A percentile compares a stretch with the other conserved stretches of the same genome.
phyloP scores from a whole-genome alignment of 495 filamentous ascomycete species.

The Talaromyces wortmannii region DNA sequence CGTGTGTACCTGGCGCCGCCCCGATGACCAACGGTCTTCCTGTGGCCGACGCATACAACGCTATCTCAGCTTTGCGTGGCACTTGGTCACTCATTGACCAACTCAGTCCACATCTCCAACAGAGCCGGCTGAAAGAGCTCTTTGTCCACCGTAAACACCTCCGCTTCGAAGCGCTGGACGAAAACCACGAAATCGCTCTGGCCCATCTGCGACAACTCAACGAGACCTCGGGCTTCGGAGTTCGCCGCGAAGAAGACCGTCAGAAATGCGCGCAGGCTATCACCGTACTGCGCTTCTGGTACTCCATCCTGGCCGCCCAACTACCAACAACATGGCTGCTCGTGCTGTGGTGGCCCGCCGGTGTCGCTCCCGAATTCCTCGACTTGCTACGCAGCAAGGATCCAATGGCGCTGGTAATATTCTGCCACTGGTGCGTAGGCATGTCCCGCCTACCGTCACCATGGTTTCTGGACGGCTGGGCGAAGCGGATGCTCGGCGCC shows the following conservation, averaged over 20 bases:
- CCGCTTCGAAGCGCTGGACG: constrained; percentile 3
- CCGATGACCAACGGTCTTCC: constrained; percentile 2
- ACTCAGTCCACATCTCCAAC: constrained; percentile 1
- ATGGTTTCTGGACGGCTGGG: constrained; percentile 5
- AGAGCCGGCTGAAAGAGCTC: neutral
- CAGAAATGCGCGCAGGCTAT: constrained; percentile 3
- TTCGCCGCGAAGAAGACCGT: neutral
- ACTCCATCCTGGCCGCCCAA: constrained; percentile 3
- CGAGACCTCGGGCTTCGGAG: neutral
- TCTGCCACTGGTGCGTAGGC: constrained; percentile 5
- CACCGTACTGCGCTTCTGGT: constrained; percentile 5
- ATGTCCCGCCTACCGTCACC: neutral
- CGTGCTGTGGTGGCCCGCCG: constrained; percentile 1
- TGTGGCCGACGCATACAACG: constrained; percentile 2
- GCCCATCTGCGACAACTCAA: neutral
- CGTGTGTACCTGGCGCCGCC: constrained; percentile 2
- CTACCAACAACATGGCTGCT: constrained; percentile 5
- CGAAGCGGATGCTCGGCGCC: neutral
- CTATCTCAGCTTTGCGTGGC: neutral
- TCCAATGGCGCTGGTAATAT: constrained; percentile 1
- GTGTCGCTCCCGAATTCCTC: neutral
- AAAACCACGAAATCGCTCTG: constrained; percentile 1
- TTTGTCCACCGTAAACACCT: constrained; percentile 4
- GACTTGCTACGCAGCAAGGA: neutral
- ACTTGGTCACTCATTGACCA: constrained; percentile 5